Evolutionary conservation across 495 filamentous ascomycete species (phyloP), one percentile per base, ranked within the genome.

Genomic region (Aspergillus bertholletiae): DNA sequence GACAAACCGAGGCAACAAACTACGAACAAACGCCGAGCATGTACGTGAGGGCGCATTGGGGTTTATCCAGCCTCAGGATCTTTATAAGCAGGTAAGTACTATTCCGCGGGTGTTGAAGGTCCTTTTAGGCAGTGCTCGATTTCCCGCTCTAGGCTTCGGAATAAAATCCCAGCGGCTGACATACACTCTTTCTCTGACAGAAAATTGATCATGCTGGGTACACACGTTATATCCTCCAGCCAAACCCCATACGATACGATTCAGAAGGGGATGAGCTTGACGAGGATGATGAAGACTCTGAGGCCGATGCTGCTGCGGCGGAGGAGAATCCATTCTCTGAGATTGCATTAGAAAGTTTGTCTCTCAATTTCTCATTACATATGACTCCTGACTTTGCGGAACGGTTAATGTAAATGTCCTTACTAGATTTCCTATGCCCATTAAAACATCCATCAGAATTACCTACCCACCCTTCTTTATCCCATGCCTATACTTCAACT

Each of bases 1-100:
- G 49, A 92, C 88, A 7, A 97, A 96, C 70, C 89, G 93, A 62
- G 91, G 89, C 44, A 89, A 96, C 68, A 99, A 96, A 67, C 80
- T 97, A 54, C 89, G 89, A 71, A 87, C 81, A 62, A 88, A 88
- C 64, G 86, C 92, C 39, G 80, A 83, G 66, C 89, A 88, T 70
- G 84, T 95, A 40, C 87, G 85, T 51, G 82, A 89, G 64, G 90
- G 90, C 37, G 84, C 85, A 43, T 70, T 94, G 55, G 84, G 88
- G 27, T 80, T 82, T 44, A 75, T 87, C 2, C 81, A 80, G 45
- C 85, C 89, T 2, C 85, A 88, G 21, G 80, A 84, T 20, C 80
- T 86, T n/a, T 96, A 96, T 77, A 94, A 88, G 69, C 87, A 90
- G 83, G 92, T 93, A 63, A 54, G 32, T n/a, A 58, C 26, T 46